Evolutionary conservation across 2,329 filamentous ascomycete species (phyloP).

Genomic region (Monilinia laxa): DNA sequence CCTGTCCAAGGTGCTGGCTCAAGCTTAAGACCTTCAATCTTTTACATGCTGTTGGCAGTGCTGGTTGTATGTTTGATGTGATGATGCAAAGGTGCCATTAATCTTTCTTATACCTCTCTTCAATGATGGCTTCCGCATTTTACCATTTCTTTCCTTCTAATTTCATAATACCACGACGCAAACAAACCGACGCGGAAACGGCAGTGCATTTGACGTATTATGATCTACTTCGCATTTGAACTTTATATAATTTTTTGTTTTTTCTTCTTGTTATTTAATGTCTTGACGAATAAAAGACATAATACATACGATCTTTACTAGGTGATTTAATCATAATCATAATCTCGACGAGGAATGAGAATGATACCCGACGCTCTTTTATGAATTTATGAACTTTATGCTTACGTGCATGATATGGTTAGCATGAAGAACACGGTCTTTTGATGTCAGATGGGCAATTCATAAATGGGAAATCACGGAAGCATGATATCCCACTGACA

Average conservation of each 20-base stretch:
- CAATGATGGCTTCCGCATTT: not conserved
- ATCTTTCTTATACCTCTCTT: not conserved
- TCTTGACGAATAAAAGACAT: not conserved
- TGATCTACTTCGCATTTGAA: not conserved
- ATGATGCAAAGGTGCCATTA: not conserved
- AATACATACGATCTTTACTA: slow-evolving; percentile 3
- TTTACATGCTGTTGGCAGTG: not conserved
- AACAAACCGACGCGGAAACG: not conserved
- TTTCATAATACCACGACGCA: not conserved
- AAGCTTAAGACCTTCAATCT: not conserved
- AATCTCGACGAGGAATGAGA: not conserved
- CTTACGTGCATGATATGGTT: not conserved
- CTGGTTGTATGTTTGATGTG: not conserved
- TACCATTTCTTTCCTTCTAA: not conserved
- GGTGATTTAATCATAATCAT: not conserved
- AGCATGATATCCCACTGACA: not conserved
- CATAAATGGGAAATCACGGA: not conserved
- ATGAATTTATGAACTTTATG: not conserved
- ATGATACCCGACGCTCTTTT: slow-evolving; percentile 3
- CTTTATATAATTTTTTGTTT: not conserved
- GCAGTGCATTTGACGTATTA: not conserved
- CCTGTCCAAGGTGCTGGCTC: not conserved
- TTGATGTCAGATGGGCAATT: not conserved
- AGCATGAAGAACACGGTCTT: not conserved
- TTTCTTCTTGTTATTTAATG: not conserved